phyloP scores from a whole-genome alignment of 768 basidiomycete species.

The Vishniacozyma victoriae region DNA sequence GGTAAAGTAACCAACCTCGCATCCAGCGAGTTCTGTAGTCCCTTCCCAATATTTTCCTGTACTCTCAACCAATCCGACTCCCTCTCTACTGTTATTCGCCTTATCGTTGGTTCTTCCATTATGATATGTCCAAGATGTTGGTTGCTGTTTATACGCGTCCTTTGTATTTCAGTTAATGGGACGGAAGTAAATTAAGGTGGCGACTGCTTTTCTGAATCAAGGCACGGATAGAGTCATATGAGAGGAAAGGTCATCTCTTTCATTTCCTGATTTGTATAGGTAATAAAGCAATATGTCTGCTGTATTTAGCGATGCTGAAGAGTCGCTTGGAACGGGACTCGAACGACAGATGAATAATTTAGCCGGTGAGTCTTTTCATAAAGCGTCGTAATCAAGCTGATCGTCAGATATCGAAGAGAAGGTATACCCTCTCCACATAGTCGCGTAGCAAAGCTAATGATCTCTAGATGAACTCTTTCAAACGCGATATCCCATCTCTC shows the following conservation, averaged over 20 bases:
- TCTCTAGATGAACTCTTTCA: no score
- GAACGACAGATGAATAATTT: slow-evolving; percentile 7
- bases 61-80: slow-evolving; percentile 64
- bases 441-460: no score
- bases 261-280: no score
- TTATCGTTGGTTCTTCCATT: slow-evolving; percentile 19
- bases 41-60: slow-evolving; percentile 53
- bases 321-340: slow-evolving; percentile 1
- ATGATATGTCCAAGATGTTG: background rate
- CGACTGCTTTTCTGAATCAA: background rate
- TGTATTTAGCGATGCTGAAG: no score
- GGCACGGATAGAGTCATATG: no score
- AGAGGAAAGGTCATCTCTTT: no score
- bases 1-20: slow-evolving; percentile 49
- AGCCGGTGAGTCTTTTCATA: slow-evolving; percentile 3
- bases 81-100: slow-evolving; percentile 53
- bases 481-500: slow-evolving; percentile 10
- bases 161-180: no score
- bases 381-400: no score
- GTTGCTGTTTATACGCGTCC: background rate
- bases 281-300: no score
- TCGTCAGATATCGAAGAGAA: background rate
- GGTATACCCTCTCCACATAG: no score
- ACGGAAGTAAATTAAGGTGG: no score
- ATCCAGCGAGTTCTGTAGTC: slow-evolving; percentile 53